Base-by-base conservation (phyloP, 306 rosid genomes). In the Quercus bicolor region DNA sequence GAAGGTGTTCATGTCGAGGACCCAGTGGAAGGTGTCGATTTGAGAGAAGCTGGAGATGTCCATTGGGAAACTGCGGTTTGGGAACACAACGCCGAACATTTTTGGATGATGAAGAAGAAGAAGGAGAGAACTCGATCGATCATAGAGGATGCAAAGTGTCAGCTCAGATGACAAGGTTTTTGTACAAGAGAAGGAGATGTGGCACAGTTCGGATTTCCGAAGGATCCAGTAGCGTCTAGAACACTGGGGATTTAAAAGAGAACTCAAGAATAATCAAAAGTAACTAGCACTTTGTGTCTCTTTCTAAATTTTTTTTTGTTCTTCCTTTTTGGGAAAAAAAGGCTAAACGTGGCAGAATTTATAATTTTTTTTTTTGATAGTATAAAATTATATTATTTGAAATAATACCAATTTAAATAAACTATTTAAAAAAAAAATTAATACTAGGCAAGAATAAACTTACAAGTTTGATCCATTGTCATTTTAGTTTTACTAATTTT, bases 31-130 rank as follows among this genome's bases (percentile, higher is more conserved):
- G 69, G 97, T 91, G 77, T 95, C 97, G 87, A 92, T 90, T 82
- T 93, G 98, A 21, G 98, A 71, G 86, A 95, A 95, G 82, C 97
- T 84, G 56, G 98, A 87, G 78, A 93, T 89, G 82, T 95, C 98
- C 66, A 95, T 86, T 1, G 99, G 99, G 84, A 92, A 93, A 84
- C 99, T 93, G 1, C 97, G 94, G 66, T 95, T 90, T 5, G 98
- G 99, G 24, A 95, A 95, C 10, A 93, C 97, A 0, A 95, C 97
- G n/a, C 97, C 98, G 34, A 93, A 95, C 98, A 95, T 95, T 37
- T 77, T 71, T 37, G 64, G 45, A 37, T 2, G 45, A 37, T 1
- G 45, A 37, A 37, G 45, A 8, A 37, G 45, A 37, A 37, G 45
- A 8, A 37, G 45, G 2, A 37, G 45, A 37, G 11, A 37, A 8